Base-by-base conservation (phyloP, 2,329 filamentous ascomycete species). In the Diaporthe aspalathi region DNA sequence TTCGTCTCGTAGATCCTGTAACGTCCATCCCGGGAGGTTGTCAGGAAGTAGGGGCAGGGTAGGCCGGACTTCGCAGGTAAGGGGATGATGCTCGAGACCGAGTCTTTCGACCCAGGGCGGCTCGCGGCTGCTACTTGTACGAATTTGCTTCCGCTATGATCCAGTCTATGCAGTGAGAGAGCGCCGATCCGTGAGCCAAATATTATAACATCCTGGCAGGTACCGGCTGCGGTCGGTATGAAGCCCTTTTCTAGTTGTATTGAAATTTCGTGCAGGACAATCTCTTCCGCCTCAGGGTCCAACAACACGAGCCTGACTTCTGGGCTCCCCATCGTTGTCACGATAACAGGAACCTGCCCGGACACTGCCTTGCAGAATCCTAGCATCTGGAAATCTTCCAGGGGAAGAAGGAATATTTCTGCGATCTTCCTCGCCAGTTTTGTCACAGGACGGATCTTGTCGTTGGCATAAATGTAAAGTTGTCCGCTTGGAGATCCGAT, bases 21-120 rank as follows among this genome's bases (percentile, higher is more conserved):
- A 63, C 86, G 89, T 2, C 94, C 93, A 79, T 97, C 93, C 68
- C 94, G 89, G 49, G 92, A 92, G 4, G 92, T 93, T 0, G 92
- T 91, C 17, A 95, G 81, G 52, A 97, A 85, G 70, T 88, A 85
- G 24, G 68, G 71, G 57, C 73, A 32, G 65, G 75, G 16, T 73
- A 72, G 68, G n/a, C 74, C 72, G 40, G 76, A 65, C 68, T 76
- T 74, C 14, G 76, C 73, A 0, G 83, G 82, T 1, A 89, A 81
- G 12, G 85, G 80, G 0, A 85, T 76, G 40, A 97, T 88, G 47
- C 87, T 86, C 3, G 93, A 95, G 53, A 97, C 89, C 9, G 92
- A 88, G 76, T 97, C 87, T 43, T 82, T 81, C 53, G 79, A 82
- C n/a, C 80, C 83, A 24, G 69, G 66, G 22, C 83, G 80, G 45